phyloP scores from a whole-genome alignment of 192 early-diverging fungal genomes.

The Gonapodya prolifera region DNA sequence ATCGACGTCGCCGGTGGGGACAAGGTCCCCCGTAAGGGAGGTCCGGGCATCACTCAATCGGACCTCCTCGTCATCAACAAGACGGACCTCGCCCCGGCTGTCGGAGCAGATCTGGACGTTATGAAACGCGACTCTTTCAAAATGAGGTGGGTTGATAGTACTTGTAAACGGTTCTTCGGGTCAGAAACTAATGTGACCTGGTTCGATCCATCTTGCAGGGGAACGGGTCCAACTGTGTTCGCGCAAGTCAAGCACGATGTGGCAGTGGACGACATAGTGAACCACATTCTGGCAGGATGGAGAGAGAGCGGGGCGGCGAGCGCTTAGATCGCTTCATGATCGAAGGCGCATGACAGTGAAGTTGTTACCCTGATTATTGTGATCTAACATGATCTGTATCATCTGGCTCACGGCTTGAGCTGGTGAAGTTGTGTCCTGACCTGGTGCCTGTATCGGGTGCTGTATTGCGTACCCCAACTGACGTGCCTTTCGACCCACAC shows the following conservation, averaged over 20 bases:
- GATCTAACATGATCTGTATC: too few species aligned
- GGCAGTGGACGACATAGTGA: conserved; percentile 69
- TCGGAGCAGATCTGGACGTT: conserved; percentile 83
- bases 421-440: too few species aligned
- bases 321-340: too few species aligned
- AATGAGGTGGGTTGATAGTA: too few species aligned
- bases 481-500: too few species aligned
- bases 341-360: too few species aligned
- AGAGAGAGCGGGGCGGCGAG: conserved; percentile 26
- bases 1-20: conserved; percentile 97
- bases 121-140: conserved; percentile 81
- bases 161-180: too few species aligned
- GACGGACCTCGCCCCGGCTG: conserved; percentile 78
- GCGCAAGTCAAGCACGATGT: conserved; percentile 84
- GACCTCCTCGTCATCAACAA: conserved; percentile 95
- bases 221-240: conserved; percentile 79
- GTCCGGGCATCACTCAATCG: conserved; percentile 93
- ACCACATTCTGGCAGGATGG: conserved; percentile 51
- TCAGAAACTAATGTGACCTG: conserved; percentile 12
- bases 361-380: too few species aligned
- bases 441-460: too few species aligned
- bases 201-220: conserved; percentile 20
- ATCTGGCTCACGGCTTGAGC: too few species aligned
- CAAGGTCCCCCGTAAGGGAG: conserved; percentile 95
- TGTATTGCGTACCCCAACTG: too few species aligned